These are phyloP conservation scores for Cryptosporidium andersoni DNA, from an alignment of 169 alveolate species.

Conservation along the genomic window DNA sequence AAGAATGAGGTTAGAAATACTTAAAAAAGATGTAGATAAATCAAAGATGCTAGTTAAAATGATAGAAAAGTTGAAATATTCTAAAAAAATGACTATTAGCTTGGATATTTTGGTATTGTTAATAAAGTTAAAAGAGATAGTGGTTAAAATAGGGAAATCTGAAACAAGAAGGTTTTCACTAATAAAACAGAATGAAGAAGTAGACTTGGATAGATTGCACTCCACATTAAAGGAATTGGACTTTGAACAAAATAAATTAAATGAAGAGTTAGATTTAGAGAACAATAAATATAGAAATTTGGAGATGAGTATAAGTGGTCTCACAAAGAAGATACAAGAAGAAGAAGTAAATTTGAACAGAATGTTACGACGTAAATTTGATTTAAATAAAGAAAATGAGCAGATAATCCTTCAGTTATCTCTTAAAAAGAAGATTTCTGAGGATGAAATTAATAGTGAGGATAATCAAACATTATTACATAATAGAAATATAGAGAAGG, in stretches of 20 bases:
- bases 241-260: background rate
- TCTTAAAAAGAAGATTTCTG: too few species aligned
- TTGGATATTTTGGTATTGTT: background rate
- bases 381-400: too few species aligned
- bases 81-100: slow-evolving; percentile 10
- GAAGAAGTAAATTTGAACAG: too few species aligned
- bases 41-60: background rate
- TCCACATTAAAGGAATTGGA: background rate
- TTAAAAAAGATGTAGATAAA: slow-evolving; percentile 10
- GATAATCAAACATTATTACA: too few species aligned
- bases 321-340: too few species aligned
- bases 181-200: background rate
- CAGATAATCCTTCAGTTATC: too few species aligned
- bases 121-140: background rate
- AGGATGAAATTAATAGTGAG: too few species aligned
- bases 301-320: background rate
- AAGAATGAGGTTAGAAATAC: background rate
- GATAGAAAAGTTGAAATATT: slow-evolving; percentile 5
- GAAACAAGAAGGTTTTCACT: background rate
- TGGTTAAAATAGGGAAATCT: background rate
- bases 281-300: background rate
- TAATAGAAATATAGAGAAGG: too few species aligned
- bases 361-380: too few species aligned
- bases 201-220: slow-evolving; percentile 12
- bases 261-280: background rate